Conservation (phyloP, 192 early-diverging fungal species). For the Martensiomyces pterosporus region DNA sequence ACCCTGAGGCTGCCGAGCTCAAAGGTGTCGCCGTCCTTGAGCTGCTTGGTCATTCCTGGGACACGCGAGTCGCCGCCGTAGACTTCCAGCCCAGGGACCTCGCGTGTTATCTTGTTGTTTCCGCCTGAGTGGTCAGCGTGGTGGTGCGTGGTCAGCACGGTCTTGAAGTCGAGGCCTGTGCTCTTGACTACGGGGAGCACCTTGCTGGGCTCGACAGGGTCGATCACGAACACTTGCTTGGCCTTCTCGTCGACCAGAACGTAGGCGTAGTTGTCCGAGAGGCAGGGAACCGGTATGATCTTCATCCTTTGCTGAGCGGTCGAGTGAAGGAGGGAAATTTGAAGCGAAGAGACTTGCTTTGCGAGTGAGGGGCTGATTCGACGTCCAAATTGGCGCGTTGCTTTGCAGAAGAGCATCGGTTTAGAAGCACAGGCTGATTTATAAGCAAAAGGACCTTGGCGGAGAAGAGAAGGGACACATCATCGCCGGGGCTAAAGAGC, state of each 20-base stretch:
- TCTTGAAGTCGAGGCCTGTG: conserved; percentile 10
- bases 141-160: conserved; percentile 83
- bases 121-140: conserved; percentile 87
- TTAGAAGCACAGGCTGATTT: too few species aligned
- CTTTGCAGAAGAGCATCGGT: too few species aligned
- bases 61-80: conserved; percentile 89
- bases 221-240: conserved; percentile 68
- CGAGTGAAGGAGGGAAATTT: too few species aligned
- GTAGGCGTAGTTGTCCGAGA: conserved; percentile 88
- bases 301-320: conserved; percentile 43
- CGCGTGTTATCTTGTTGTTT: conserved; percentile 57
- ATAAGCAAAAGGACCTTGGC: too few species aligned
- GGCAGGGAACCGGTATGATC: conserved; percentile 47
- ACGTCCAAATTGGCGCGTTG: too few species aligned
- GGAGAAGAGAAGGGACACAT: too few species aligned
- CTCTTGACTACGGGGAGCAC: conserved; percentile 54
- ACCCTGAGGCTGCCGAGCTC: conserved; percentile 68
- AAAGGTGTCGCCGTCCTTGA: conserved; percentile 70
- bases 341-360: too few species aligned
- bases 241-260: conserved; percentile 70
- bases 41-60: conserved; percentile 68
- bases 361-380: too few species aligned
- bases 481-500: too few species aligned
- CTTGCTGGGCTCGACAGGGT: conserved; percentile 81
- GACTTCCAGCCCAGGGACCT: conserved; percentile 60